These are phyloP conservation scores for Didymella arachidicola DNA, from an alignment of 2,329 filamentous ascomycete genomes.

Conservation along the genomic window DNA sequence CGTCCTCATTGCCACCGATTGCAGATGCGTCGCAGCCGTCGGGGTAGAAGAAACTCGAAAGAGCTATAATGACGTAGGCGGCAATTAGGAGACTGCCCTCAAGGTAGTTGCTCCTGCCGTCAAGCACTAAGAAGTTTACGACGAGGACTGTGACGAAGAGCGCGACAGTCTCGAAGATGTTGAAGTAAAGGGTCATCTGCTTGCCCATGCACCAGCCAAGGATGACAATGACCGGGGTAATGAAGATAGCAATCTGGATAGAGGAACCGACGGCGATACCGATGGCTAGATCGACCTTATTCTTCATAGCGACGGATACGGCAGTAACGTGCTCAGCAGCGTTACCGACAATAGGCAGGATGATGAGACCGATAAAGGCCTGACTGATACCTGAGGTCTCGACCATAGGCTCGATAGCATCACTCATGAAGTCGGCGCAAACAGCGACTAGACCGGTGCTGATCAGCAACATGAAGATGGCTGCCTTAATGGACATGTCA, in stretches of 20 bases:
- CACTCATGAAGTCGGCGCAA: slow-evolving; percentile 76
- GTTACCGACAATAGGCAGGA: slow-evolving; percentile 83
- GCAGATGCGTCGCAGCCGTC: slow-evolving; percentile 51
- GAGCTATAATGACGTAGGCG: slow-evolving; percentile 79
- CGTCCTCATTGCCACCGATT: slow-evolving; percentile 53
- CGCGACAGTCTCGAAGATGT: slow-evolving; percentile 70
- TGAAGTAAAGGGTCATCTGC: slow-evolving; percentile 71
- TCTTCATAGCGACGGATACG: slow-evolving; percentile 80
- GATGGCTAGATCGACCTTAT: slow-evolving; percentile 85
- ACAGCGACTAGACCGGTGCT: slow-evolving; percentile 67
- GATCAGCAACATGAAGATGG: slow-evolving; percentile 62
- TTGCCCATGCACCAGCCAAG: slow-evolving; percentile 80
- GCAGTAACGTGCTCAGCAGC: slow-evolving; percentile 83
- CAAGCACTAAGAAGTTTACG: slow-evolving; percentile 84
- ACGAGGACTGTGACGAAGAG: slow-evolving; percentile 84
- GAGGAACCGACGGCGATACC: slow-evolving; percentile 81
- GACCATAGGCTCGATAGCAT: slow-evolving; percentile 74
- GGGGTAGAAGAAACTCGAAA: slow-evolving; percentile 61
- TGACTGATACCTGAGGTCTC: slow-evolving; percentile 67
- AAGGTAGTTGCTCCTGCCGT: slow-evolving; percentile 83
- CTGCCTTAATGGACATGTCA: slow-evolving; percentile 65
- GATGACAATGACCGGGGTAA: slow-evolving; percentile 78
- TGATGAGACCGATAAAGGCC: slow-evolving; percentile 80
- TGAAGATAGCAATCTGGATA: slow-evolving; percentile 80
- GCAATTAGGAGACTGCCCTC: slow-evolving; percentile 80